These are phyloP conservation scores for Hypoxylon lenormandii DNA, from an alignment of 495 filamentous ascomycete species.

Conservation along the genomic window DNA sequence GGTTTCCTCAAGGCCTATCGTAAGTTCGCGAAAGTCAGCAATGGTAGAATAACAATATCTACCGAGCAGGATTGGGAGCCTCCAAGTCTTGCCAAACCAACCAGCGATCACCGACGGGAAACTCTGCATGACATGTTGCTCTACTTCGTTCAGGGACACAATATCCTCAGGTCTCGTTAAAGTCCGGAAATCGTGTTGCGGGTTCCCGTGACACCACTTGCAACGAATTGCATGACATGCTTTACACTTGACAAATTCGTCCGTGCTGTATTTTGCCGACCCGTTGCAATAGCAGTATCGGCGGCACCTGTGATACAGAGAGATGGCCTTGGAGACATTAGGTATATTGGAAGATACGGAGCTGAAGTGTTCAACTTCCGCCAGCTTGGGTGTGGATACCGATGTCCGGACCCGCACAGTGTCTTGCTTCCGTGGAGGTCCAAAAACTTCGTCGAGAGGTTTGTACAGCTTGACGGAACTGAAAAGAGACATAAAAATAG, in stretches of 20 bases:
- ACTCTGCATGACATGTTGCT: constrained; percentile 29
- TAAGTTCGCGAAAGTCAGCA: neutral
- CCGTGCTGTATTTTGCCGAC: constrained; percentile 48
- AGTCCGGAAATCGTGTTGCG: constrained; percentile 44
- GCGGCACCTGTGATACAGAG: constrained; percentile 38
- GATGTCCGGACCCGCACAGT: too few relatives aligned
- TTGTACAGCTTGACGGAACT: constrained; percentile 47
- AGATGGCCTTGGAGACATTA: too few relatives aligned
- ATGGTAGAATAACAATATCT: too few relatives aligned
- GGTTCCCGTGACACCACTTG: constrained; percentile 53
- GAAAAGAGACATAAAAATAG: constrained; percentile 64
- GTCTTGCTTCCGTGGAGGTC: too few relatives aligned
- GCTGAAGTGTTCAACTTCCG: too few relatives aligned
- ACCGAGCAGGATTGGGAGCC: too few relatives aligned
- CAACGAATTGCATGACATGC: constrained; percentile 43
- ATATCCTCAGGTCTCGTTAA: constrained; percentile 12
- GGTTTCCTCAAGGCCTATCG: constrained; percentile 6
- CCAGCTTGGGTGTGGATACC: too few relatives aligned
- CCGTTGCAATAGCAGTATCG: constrained; percentile 54
- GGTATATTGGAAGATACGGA: too few relatives aligned
- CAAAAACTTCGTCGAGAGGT: too few relatives aligned
- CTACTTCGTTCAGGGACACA: constrained; percentile 27
- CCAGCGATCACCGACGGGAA: constrained; percentile 29
- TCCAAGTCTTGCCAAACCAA: too few relatives aligned
- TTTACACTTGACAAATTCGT: constrained; percentile 33